Evolutionary conservation across 2,329 filamentous ascomycete genomes (phyloP), one percentile per base, ranked within the genome.

Genomic region (Bipolaris gigantea): DNA sequence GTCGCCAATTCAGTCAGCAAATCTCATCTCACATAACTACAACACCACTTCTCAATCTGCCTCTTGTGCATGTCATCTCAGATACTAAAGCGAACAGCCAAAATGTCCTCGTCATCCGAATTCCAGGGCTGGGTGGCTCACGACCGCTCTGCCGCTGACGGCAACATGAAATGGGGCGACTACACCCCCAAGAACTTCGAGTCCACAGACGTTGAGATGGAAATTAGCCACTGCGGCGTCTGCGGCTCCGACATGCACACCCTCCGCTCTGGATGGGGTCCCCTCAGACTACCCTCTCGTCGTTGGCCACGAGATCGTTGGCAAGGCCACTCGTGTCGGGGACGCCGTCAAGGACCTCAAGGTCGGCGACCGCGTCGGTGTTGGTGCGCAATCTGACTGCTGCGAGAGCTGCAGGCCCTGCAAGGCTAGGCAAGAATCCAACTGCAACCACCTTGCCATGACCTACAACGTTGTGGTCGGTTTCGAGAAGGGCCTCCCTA

Each of bases 151-250:
- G 72, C 80, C 25, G 78, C 72, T 50, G 67, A 83, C 38, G 82
- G 82, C 56, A 82, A 83, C 56, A 81, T 83, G 80, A 73, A 77
- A 50, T 83, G 81, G 81, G 74, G 78, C 53, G 73, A 71, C 43
- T 79, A 73, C 59, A 62, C 70, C 49, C 75, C 75, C 36, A 77
- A 78, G 69, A 64, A 71, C 3, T 70, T 67, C 44, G 89, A 87
- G 61, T 89, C 92, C 71, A 85, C 89, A 73, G 90, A 96, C 34
- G 62, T 70, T 59, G 68, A 72, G 50, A 70, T 75, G 57, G 53
- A 68, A 8, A 73, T 74, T 53, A 60, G 64, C 60, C 86, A 63
- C 56, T 73, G 71, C 54, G 72, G 72, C 56, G 65, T 74, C 52
- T 75, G 72, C 59, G 72, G 69, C 19, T 64, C 58, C 21, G 72